Base-by-base conservation (phyloP, 1,284 basidiomycete genomes). In the Boletus sp. region DNA sequence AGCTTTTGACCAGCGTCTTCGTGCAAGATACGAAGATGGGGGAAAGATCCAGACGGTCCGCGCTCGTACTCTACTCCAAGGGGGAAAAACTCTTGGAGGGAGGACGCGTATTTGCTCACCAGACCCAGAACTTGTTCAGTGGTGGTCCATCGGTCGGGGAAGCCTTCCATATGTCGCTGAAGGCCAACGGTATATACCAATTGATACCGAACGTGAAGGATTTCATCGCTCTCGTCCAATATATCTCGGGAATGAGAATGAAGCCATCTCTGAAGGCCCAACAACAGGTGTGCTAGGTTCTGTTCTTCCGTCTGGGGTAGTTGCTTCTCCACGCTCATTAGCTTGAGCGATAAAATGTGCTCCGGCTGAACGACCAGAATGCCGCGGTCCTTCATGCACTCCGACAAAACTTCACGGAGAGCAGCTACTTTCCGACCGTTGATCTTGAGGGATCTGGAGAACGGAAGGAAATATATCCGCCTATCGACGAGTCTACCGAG, bases 151-250 rank as follows among this genome's bases (percentile, higher is more conserved):
- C 79, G 71, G 42, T 75, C 61, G 0, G 76, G 74, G 32, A 67
- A 66, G 25, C 69, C 68, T 29, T 79, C 71, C 14, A 78, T 48
- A 2, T 68, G 58, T 26, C 48, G 55, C 43, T 74, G 73, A 4
- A 57, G 38, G n/a, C 74, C 75, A 5, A 72, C 59, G 0, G 76
- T 73, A 45, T 80, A 80, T 0, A 79, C 62, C 6, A 80, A 60
- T 37, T 78, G 76, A 44, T 74, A 79, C 0, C 69, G 67, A 32
- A 73, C 70, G 40, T 72, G 70, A 5, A 79, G 65, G 19, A 80
- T 66, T 46, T 79, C 77, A 44, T 79, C 77, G 51, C 77, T 77
- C 53, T 79, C 77, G 40, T 80, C 78, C 4, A 79, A 53, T 23
- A 80, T 63, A 44, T 79, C 77, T n/a, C 74, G 65, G 12, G 67